Conservation (phyloP, 1,139 yeast genomes). For the Candida sanyaensis region DNA sequence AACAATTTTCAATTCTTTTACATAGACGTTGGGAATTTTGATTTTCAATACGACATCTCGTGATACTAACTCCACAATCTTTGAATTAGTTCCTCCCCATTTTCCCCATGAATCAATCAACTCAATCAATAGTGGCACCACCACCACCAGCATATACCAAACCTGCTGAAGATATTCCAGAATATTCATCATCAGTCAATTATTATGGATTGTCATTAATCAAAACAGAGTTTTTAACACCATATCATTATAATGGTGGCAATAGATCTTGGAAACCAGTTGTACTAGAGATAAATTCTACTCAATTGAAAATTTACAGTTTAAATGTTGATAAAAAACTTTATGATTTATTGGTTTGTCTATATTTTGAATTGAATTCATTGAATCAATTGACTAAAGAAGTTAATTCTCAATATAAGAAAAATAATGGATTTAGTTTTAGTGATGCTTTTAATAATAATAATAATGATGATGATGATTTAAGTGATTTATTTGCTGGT, state of each 20-base stretch:
- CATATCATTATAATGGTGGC: conserved; percentile 32
- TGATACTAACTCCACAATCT: too few relatives aligned
- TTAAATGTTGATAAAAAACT: conserved; percentile 27
- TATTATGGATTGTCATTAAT: conserved; percentile 35
- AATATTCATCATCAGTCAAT: conserved; percentile 33
- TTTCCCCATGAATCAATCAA: background rate
- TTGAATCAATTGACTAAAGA: conserved; percentile 17
- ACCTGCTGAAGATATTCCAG: conserved; percentile 31
- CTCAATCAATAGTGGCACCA: background rate
- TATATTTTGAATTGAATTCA: conserved; percentile 32
- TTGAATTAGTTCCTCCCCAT: too few relatives aligned
- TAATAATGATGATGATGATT: conserved; percentile 9
- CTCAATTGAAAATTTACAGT: conserved; percentile 51
- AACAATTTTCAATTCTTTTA: too few relatives aligned
- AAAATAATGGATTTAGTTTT: conserved; percentile 11
- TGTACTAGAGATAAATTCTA: conserved; percentile 56
- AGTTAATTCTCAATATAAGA: conserved; percentile 17
- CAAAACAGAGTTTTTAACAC: conserved; percentile 41
- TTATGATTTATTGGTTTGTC: conserved; percentile 28
- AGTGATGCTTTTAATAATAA: background rate
- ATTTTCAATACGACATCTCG: background rate
- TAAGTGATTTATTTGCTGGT: conserved; percentile 19
- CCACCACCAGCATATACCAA: conserved; percentile 18
- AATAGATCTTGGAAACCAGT: conserved; percentile 48
- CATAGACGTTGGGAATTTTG: too few relatives aligned